Evolutionary conservation across 2,329 filamentous ascomycete species (phyloP), one percentile per base, ranked within the genome.

Genomic region (Curvularia lunata): DNA sequence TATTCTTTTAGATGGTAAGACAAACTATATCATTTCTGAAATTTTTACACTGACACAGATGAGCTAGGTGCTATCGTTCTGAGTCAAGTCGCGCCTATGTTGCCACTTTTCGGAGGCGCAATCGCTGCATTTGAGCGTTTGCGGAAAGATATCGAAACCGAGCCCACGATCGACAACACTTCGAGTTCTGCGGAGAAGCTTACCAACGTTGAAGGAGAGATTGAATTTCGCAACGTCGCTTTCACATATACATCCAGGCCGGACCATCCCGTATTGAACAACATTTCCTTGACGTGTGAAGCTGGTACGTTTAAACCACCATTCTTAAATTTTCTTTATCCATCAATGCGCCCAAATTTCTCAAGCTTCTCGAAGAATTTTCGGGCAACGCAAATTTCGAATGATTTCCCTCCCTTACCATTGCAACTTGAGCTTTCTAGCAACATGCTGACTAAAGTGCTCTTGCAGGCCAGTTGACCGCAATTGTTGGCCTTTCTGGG

Each of bases 111-210:
- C 54, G 77, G 78, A 8, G 76, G 78, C 12, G 83, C 81, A 2
- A 74, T 80, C 10, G 79, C 78, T n/a, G 79, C 87, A 0, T 90
- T 84, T 63, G 75, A 83, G 54, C 85, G 86, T 48, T 75, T 91
- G 5, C 79, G 80, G 13, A 77, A 81, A 32, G 86, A 88, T 43
- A 87, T 90, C 48, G 80, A 86, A 13, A 79, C 80, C 4, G 51
- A 68, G 16, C 75, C 78, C 28, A 59, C 67, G 12, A 80, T 80
- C 30, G 75, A 80, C 57, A 73, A 72, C 41, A 77, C 73, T 10
- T 69, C 70, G 16, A 63, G 67, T 3, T 60, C 63, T n/a, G 71
- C 70, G 6, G 59, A 67, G 9, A 67, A 68, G 27, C 71, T 70
- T 4, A 43, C 61, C 21, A 25, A 49, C 9, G 50, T 71, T 1